Base-by-base conservation (phyloP, 2,329 filamentous ascomycete genomes). In the Beauveria medogensis region DNA sequence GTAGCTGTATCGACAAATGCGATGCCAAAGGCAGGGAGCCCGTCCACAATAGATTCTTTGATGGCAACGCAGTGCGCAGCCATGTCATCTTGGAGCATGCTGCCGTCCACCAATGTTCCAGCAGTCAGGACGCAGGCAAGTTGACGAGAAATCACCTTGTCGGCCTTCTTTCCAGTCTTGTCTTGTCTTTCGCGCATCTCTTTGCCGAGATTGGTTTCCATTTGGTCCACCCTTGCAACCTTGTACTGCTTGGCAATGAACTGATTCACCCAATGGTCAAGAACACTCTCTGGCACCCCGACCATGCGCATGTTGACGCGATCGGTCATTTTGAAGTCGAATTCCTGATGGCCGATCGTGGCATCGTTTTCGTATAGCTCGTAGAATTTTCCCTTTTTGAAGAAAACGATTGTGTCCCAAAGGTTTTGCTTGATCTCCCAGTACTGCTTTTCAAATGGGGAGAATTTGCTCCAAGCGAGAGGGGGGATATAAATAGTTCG, bases 261-360 rank as follows among this genome's bases (percentile, higher is more conserved):
- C 69, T 99, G 94, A 69, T 95, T 96, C 61, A 94, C 92, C 94
- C 94, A 99, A 72, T 94, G 87, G 69, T 94, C 91, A n/a, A 99
- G 79, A 14, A 92, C 96, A 70, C 91, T 90, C 73, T 99, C 94
- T 0, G 94, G 94, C 0, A 99, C 94, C 63, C 94, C 94, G 2
- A 97, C 94, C 94, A 99, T 99, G 66, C 93, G 90, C 94, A 99
- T 99, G 72, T 99, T 99, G 72, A 99, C 94, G 59, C 94, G 85
- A 69, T 99, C 94, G 0, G 94, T 99, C 71, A 99, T 87, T 77
- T 99, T 99, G 61, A 99, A 82, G 73, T 99, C 94, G 68, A 99
- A 99, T 18, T 97, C 80, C 72, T 97, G 94, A 71, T 99, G 92
- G 5, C 94, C 94, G 60, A 97, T 88, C 0, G 93, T 96, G 5